Evolutionary conservation across 2,329 filamentous ascomycete species (phyloP).

Genomic region (Ophiostoma triangulosporum): DNA sequence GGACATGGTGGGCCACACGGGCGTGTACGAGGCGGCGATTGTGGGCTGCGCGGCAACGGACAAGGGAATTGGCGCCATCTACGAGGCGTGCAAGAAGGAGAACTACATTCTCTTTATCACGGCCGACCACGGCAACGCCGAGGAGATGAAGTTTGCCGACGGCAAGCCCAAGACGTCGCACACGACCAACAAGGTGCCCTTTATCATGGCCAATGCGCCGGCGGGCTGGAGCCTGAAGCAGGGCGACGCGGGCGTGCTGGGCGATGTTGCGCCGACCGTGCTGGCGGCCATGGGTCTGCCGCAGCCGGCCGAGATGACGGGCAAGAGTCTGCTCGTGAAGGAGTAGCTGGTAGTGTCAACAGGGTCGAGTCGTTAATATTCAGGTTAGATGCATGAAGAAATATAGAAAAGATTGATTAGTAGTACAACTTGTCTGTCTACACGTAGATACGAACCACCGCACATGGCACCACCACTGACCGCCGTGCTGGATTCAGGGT

Average conservation of each 20-base stretch:
- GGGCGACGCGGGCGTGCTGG: constrained; percentile 67
- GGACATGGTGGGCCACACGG: constrained; percentile 98
- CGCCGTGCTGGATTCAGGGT: too few species aligned
- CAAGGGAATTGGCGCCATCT: constrained; percentile 83
- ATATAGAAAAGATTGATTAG: too few species aligned
- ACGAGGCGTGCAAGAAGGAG: constrained; percentile 85
- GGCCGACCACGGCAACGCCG: constrained; percentile 91
- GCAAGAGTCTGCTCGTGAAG: constrained; percentile 71
- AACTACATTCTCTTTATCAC: constrained; percentile 93
- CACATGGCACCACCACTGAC: too few species aligned
- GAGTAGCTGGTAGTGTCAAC: constrained; percentile 23
- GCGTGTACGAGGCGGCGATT: constrained; percentile 89
- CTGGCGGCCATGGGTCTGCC: constrained; percentile 82
- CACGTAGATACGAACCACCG: too few species aligned
- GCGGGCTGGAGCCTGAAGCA: constrained; percentile 77
- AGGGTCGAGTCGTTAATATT: too few species aligned
- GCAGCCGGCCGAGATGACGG: constrained; percentile 86
- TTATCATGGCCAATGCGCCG: constrained; percentile 95
- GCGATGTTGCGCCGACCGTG: constrained; percentile 92
- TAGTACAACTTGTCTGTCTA: too few species aligned
- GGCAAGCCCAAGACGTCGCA: constrained; percentile 96
- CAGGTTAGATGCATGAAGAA: too few species aligned
- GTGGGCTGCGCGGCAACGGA: constrained; percentile 76
- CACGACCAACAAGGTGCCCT: constrained; percentile 94
- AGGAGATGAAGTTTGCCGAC: constrained; percentile 96